Conservation (phyloP, 2,329 filamentous ascomycete species). For the Fusarium begoniae region DNA sequence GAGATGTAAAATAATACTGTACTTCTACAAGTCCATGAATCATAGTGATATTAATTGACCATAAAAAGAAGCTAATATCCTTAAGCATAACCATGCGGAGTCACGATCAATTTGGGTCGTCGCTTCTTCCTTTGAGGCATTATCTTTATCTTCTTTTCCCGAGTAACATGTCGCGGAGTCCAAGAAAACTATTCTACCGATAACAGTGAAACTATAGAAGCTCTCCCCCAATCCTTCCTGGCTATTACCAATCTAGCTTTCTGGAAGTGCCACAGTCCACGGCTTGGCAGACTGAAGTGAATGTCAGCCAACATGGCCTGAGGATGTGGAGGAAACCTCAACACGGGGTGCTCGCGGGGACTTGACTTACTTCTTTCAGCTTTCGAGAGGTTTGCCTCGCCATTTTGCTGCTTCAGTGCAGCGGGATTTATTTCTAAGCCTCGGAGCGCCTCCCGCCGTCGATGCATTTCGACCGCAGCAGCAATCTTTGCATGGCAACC, state of each 20-base stretch:
- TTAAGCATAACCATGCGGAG: rapidly evolving
- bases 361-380: not conserved
- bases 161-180: rapidly evolving
- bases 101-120: rapidly evolving
- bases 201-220: rapidly evolving
- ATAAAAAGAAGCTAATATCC: rapidly evolving
- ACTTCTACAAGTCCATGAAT: no score
- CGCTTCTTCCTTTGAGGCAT: not conserved
- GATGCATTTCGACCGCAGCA: not conserved
- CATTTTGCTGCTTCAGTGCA: not conserved
- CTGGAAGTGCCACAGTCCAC: not conserved
- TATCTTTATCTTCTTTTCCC: not conserved
- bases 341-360: rapidly evolving
- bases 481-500: not conserved
- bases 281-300: not conserved
- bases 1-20: no score
- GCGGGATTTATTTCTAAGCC: not conserved
- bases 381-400: rapidly evolving
- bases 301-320: rapidly evolving
- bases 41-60: not conserved
- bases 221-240: rapidly evolving
- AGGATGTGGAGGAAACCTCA: no score
- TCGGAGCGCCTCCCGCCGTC: not conserved
- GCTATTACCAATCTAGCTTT: not conserved
- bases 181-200: no score